Conservation (phyloP, 345 rosid genomes). For the Melaleuca alternifolia region DNA sequence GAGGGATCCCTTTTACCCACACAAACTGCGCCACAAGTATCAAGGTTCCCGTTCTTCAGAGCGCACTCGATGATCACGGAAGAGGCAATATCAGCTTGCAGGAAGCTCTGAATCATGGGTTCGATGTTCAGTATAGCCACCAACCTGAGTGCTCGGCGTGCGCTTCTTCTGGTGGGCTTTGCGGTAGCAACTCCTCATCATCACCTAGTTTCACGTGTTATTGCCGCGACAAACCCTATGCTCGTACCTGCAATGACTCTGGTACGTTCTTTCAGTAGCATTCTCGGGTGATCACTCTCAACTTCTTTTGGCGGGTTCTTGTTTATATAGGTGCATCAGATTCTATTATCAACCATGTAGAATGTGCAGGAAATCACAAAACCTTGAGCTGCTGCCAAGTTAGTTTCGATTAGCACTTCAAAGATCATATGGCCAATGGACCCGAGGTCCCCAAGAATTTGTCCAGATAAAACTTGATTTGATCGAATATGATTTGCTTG, state of each 20-base stretch:
- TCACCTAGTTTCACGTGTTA: slow-evolving; percentile 16
- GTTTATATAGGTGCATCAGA: not conserved
- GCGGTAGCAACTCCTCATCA: slow-evolving; percentile 16
- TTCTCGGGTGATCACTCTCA: not conserved
- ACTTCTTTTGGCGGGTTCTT: not conserved
- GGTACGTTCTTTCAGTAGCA: not conserved
- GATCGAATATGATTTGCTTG: not conserved
- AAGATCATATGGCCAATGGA: not conserved
- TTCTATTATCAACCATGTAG: too few species aligned
- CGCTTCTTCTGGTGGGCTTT: too few species aligned
- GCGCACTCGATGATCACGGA: not conserved
- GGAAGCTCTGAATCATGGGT: slow-evolving; percentile 7
- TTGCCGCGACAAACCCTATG: slow-evolving; percentile 11
- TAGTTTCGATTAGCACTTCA: not conserved
- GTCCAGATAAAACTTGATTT: not conserved
- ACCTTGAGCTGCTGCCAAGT: not conserved
- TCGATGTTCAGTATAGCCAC: not conserved
- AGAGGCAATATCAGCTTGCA: fast-evolving
- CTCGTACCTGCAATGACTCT: not conserved
- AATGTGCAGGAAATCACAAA: not conserved
- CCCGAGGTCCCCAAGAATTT: not conserved
- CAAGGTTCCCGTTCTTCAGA: slow-evolving; percentile 2
- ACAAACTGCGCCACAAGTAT: not conserved
- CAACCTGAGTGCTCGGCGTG: too few species aligned
- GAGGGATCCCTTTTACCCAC: not conserved